These are phyloP conservation scores for Candida sp. DNA, from an alignment of 1,139 yeast genomes.

Conservation along the genomic window DNA sequence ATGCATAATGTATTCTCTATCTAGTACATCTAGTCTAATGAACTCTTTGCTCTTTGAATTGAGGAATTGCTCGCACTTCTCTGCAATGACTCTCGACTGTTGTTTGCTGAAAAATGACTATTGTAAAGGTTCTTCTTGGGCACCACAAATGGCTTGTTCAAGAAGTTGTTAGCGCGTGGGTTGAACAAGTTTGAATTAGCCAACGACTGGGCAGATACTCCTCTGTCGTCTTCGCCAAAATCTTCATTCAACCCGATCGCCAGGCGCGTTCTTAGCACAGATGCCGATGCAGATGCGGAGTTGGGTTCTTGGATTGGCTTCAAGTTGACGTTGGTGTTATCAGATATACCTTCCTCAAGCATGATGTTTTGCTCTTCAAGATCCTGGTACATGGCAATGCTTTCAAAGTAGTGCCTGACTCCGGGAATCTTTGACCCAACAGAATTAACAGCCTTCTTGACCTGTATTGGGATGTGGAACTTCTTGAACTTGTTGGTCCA, in stretches of 20 bases:
- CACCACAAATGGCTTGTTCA: constrained; percentile 39
- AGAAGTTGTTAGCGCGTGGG: constrained; percentile 25
- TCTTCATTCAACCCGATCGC: constrained; percentile 36
- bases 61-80: constrained; percentile 25
- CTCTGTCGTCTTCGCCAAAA: constrained; percentile 16
- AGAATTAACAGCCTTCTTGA: constrained; percentile 17
- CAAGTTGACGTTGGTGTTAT: constrained; percentile 1
- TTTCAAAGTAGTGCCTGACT: constrained; percentile 11
- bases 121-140: constrained; percentile 27
- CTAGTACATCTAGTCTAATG: constrained; percentile 10
- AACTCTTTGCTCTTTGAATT: constrained; percentile 17
- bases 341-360: constrained; percentile 38
- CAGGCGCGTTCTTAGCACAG: constrained; percentile 46
- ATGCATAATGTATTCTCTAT: not conserved
- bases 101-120: constrained; percentile 25
- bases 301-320: not conserved
- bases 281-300: constrained; percentile 15
- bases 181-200: constrained; percentile 6
- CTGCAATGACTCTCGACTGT: constrained; percentile 33
- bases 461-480: constrained; percentile 17
- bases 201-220: constrained; percentile 7
- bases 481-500: constrained; percentile 18
- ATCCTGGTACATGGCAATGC: constrained; percentile 8
- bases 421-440: constrained; percentile 23
- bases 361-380: constrained; percentile 19